Evolutionary conservation across 441 rosid genomes (phyloP).

Genomic region (Populus hybrid): DNA sequence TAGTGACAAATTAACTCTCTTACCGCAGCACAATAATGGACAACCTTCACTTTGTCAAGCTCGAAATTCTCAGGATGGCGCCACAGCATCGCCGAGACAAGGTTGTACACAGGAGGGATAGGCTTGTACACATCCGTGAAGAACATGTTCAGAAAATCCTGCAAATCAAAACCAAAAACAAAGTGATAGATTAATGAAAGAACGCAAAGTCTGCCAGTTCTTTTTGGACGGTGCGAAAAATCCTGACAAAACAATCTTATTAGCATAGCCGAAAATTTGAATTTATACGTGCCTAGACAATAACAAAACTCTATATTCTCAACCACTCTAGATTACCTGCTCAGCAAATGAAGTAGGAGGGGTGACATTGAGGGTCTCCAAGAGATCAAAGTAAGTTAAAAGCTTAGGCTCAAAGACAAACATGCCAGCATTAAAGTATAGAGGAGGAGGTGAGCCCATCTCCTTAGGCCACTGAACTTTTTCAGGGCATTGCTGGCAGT

Average conservation of each 20-base stretch:
- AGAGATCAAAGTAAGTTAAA: slow-evolving; percentile 37
- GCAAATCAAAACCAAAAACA: slow-evolving; percentile 5
- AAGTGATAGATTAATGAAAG: neutral
- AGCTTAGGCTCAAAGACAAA: slow-evolving; percentile 61
- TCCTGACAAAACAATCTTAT: neutral
- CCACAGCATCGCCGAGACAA: slow-evolving; percentile 74
- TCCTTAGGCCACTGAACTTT: slow-evolving; percentile 58
- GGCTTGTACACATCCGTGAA: slow-evolving; percentile 67
- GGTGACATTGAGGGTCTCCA: slow-evolving; percentile 41
- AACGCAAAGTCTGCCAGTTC: neutral
- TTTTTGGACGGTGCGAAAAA: neutral
- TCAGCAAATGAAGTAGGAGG: slow-evolving; percentile 74
- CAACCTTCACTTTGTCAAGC: slow-evolving; percentile 47
- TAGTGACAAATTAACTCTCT: neutral
- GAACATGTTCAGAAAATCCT: slow-evolving; percentile 63
- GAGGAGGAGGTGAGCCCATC: slow-evolving; percentile 56
- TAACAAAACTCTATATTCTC: too few species aligned
- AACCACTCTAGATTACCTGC: slow-evolving; percentile 38
- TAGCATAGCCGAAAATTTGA: too few species aligned
- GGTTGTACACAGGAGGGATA: slow-evolving; percentile 50
- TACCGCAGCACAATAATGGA: slow-evolving; percentile 69
- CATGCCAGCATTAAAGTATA: slow-evolving; percentile 88
- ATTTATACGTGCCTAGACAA: too few species aligned
- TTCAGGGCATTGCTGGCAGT: slow-evolving; percentile 76
- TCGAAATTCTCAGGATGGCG: slow-evolving; percentile 71